Evolutionary conservation across 108 stramenopile species (phyloP), one percentile per base, ranked within the genome.

Genomic region (Parietichytrium sp.): DNA sequence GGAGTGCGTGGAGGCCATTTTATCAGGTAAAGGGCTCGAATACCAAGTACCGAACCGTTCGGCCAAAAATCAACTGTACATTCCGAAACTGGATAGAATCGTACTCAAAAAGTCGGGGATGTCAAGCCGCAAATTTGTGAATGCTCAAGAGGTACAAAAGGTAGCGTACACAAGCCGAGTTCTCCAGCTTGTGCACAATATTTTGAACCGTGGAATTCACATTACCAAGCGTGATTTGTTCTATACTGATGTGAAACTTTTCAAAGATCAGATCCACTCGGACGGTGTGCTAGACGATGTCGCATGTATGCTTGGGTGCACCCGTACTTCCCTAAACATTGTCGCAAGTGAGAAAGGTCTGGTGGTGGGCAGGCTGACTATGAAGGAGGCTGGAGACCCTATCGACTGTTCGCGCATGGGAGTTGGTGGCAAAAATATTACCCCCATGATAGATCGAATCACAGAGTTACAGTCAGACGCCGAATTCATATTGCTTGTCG

Each of bases 211-310:
- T 82, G 90, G 93, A 8, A 98, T 98, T 79, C 97, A 98, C 86
- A 97, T 97, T 82, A 98, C 97, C 47, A 98, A 98, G 90, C 96
- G 97, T 53, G 97, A 98, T 87, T 89, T 98, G 77, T 98, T 98
- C 87, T 98, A 96, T 82, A 82, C 85, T 16, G 97, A 98, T 84
- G 97, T 98, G 78, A 98, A 98, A 85, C 86, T 98, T 15, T 98
- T 98, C 90, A 91, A 92, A 29, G 93, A 96, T 79, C 97, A 98
- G 88, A 80, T 86, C 6, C 96, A 98, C 77, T 91, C 91, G 13
- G 96, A 98, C 85, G 92, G 90, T 15, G 95, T 98, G 4, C 85
- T 98, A 49, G 97, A 98, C 55, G 97, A 98, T 85, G 92, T 97
- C 29, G 95, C 96, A 6, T 93, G 92, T 78, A 95, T 96, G 93